Conservation (phyloP, 176 grass and related monocot genomes). For the Otatea glauca region DNA sequence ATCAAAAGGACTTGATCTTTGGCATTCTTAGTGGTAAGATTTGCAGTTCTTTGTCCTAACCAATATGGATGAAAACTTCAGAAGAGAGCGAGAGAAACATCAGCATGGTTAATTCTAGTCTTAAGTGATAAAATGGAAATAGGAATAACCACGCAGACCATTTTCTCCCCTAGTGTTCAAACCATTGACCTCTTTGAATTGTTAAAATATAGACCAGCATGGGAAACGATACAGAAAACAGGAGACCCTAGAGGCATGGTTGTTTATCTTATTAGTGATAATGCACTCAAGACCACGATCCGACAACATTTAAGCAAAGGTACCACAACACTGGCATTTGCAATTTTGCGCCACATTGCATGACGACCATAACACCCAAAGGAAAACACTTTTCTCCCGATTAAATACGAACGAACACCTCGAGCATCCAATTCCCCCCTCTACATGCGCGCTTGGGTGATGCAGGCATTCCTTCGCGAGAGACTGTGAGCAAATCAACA, state of each 20-base stretch:
- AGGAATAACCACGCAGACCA: not conserved
- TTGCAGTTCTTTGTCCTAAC: not conserved
- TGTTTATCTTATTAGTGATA: not conserved
- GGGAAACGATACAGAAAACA: not conserved
- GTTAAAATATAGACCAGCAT: not conserved
- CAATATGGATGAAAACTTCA: not conserved
- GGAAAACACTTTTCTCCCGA: not conserved
- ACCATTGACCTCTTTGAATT: not conserved
- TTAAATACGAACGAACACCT: not conserved
- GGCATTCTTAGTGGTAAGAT: not conserved
- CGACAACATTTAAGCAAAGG: not conserved
- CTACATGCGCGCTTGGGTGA: not conserved
- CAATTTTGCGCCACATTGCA: not conserved
- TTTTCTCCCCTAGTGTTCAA: not conserved
- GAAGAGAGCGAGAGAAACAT: not conserved
- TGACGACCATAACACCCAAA: not conserved
- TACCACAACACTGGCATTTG: not conserved
- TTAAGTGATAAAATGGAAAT: not conserved
- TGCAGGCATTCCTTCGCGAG: not conserved
- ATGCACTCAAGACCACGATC: not conserved
- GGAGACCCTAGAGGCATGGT: not conserved
- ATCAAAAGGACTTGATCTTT: not conserved
- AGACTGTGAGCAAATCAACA: not conserved
- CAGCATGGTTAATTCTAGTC: not conserved
- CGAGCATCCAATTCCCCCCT: not conserved